Conservation (phyloP, 2,329 filamentous ascomycete genomes). For the Venturia nashicola region DNA sequence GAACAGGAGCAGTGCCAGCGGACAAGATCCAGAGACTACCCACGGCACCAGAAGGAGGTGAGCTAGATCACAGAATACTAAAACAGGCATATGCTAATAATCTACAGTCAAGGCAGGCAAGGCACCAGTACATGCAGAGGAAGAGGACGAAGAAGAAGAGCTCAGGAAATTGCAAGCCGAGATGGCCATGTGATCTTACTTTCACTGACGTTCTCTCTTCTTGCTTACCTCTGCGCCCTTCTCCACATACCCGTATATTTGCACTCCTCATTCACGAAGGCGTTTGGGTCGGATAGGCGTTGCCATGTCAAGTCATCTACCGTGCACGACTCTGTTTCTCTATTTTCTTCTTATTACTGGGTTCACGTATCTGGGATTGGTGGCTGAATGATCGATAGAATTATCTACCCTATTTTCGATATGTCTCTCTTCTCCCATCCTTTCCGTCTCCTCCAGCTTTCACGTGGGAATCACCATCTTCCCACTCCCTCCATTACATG, state of each 20-base stretch:
- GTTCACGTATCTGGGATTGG: neutral
- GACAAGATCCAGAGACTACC: slow-evolving; percentile 71
- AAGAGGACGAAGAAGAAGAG: slow-evolving; percentile 95
- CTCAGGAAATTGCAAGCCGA: slow-evolving; percentile 86
- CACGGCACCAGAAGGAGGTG: slow-evolving; percentile 56
- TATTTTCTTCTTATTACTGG: neutral
- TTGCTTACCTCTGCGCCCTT: neutral
- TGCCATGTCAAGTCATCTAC: slow-evolving; percentile 1
- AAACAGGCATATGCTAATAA: neutral
- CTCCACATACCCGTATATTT: slow-evolving; percentile 5
- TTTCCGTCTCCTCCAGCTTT: neutral
- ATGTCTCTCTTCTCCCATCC: neutral
- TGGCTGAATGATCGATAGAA: slow-evolving; percentile 1
- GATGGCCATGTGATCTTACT: slow-evolving; percentile 71
- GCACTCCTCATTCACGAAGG: neutral
- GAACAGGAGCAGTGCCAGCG: slow-evolving; percentile 69
- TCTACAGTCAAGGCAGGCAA: slow-evolving; percentile 30
- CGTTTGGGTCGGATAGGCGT: neutral
- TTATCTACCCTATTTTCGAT: neutral
- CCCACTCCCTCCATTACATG: neutral
- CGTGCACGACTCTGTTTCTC: neutral
- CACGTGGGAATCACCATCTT: too few relatives aligned
- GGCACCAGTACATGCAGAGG: slow-evolving; percentile 32
- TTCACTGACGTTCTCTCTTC: neutral
- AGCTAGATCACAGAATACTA: slow-evolving; percentile 24